These are phyloP conservation scores for Penicillium steckii DNA, from an alignment of 495 filamentous ascomycete species.

Conservation along the genomic window DNA sequence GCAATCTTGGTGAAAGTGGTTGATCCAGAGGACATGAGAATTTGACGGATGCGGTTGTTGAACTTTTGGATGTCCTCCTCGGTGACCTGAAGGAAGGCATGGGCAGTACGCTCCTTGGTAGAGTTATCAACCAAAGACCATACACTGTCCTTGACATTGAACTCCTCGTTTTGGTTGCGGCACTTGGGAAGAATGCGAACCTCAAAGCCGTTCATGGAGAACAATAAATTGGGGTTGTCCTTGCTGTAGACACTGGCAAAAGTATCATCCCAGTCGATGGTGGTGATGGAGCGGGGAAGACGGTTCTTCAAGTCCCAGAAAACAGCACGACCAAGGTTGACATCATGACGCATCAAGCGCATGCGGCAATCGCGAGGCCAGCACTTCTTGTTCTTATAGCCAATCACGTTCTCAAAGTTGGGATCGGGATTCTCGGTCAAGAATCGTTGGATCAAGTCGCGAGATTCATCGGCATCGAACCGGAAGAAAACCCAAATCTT, in stretches of 20 bases:
- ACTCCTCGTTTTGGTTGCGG: conserved; percentile 92
- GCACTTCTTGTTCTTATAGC: conserved; percentile 99
- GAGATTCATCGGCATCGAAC: conserved; percentile 89
- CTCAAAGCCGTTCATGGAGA: conserved; percentile 98
- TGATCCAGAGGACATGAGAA: conserved; percentile 97
- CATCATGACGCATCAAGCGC: conserved; percentile 98
- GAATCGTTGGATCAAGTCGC: conserved; percentile 96
- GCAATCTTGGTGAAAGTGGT: conserved; percentile 99
- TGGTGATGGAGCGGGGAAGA: conserved; percentile 89
- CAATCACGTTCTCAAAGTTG: conserved; percentile 99
- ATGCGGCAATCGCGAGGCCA: conserved; percentile 98
- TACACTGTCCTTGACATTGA: conserved; percentile 94
- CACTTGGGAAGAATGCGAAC: conserved; percentile 96
- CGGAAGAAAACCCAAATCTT: conserved; percentile 98
- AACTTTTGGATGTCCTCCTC: conserved; percentile 99
- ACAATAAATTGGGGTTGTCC: conserved; percentile 96
- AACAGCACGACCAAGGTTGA: conserved; percentile 95
- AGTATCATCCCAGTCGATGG: conserved; percentile 99
- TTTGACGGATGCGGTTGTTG: conserved; percentile 98
- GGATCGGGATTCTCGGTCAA: conserved; percentile 97
- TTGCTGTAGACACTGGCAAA: conserved; percentile 99
- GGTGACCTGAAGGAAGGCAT: conserved; percentile 97
- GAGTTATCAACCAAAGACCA: conserved; percentile 97
- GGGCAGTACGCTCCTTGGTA: conserved; percentile 93
- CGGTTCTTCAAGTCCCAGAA: conserved; percentile 99